A percentile compares a stretch with the other conserved stretches of the same genome.
Conservation (phyloP, 148 eudicot species). For the Gaultheria prostrata region DNA sequence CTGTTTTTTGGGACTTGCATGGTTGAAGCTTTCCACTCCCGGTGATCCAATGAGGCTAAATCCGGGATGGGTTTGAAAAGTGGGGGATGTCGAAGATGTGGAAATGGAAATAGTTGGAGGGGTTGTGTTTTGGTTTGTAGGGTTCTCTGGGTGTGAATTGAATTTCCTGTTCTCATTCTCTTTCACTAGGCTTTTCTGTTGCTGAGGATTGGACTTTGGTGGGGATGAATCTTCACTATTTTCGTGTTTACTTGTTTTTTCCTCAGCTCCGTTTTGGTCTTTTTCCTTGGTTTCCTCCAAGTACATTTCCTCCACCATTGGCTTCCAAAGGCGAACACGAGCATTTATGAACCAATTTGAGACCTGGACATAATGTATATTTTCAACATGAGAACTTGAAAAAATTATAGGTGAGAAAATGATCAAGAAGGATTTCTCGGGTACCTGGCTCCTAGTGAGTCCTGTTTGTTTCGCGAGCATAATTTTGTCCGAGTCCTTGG, state of each 20-base stretch:
- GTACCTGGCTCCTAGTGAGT: constrained; percentile 75
- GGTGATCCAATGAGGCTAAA: constrained; percentile 41
- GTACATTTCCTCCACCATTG: constrained; percentile 94
- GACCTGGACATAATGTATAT: constrained; percentile 35
- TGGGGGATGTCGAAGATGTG: constrained; percentile 22
- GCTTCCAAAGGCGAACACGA: constrained; percentile 88
- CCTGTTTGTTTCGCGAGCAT: constrained; percentile 78
- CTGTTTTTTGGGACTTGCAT: constrained; percentile 54
- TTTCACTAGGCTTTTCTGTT: constrained; percentile 13
- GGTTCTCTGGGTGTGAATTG: constrained; percentile 18
- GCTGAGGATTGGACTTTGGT: constrained; percentile 10
- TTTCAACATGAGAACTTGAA: background rate
- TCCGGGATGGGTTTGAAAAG: constrained; percentile 30
- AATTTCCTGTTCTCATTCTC: constrained; percentile 23
- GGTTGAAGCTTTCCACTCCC: constrained; percentile 44
- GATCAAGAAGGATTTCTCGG: background rate
- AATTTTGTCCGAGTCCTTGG: constrained; percentile 72
- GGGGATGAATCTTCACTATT: constrained; percentile 25
- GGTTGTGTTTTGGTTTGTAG: constrained; percentile 20
- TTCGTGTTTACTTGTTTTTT: constrained; percentile 32
- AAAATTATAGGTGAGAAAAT: background rate
- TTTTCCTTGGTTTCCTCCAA: constrained; percentile 62
- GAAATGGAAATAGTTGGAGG: constrained; percentile 31
- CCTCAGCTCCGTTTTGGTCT: constrained; percentile 42
- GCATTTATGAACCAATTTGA: constrained; percentile 94